Evolutionary conservation across 2,329 filamentous ascomycete species (phyloP), one percentile per base, ranked within the genome.

Genomic region (Nigrospora osmanthi): DNA sequence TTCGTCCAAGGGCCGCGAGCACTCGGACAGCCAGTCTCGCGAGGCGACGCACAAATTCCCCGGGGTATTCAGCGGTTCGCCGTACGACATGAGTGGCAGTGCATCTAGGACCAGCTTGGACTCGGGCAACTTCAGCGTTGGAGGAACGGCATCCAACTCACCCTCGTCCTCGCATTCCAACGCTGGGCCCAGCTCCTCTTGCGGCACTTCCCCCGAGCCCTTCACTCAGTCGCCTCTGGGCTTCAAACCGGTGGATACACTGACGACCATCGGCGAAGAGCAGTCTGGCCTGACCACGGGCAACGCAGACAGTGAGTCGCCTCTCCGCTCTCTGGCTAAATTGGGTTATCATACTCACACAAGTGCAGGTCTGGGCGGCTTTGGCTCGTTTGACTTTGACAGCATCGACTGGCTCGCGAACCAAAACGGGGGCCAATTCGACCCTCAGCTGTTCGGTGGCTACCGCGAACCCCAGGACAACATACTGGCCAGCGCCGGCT

Each of bases 401-500:
- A 78, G 78, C 53, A 73, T 89, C 55, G 83, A 87, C 60, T 90
- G 85, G 79, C 71, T 93, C 41, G 77, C 82, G 35, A 83, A 85
- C 55, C 87, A 94, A 61, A 91, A 89, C 56, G 83, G 84, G 46
- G 87, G 87, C 45, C 81, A 86, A 51, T 96, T 97, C 57, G 90
- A 97, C 50, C 91, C 93, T 0, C 82, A 93, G 45, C 73, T 97
- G 5, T 97, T 96, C 62, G 87, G 86, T 44, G 87, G 89, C 55
- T 97, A 96, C 66, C 83, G 93, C 43, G 93, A 98, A 58, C 83
- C 89, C 0, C 88, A 95, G 57, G 86, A 89, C 46, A 91, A 84
- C 45, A 76, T 95, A 13, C 67, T 95, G 15, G 71, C 73, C 52
- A 83, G 69, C 58, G 78, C 76, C 37, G 80, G 81, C 10, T 87